Base-by-base conservation (phyloP, 2,329 filamentous ascomycete species). In the Ascosphaera acerosa region DNA sequence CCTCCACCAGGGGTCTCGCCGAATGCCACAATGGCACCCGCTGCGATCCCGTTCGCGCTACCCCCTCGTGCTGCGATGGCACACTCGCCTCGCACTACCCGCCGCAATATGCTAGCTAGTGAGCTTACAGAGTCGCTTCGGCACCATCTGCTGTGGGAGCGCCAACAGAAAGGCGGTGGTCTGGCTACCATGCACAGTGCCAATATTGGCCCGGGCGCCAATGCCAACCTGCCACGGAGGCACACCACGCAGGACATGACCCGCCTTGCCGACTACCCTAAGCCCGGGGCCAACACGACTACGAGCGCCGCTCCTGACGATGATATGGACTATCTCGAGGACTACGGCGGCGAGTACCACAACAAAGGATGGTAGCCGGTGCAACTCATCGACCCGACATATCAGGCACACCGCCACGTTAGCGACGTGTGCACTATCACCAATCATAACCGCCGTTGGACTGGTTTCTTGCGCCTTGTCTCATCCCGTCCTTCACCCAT, bases 121-220 rank as follows among this genome's bases (percentile, higher is more conserved):
- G 87, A 97, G 55, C 60, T 97, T 33, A 92, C 84, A 2, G 81
- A 91, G 49, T 90, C 80, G 15, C 69, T 97, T 3, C 70, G 87
- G 15, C 76, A 81, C 42, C 77, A 92, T 43, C 70, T 97, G 10
- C 65, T 94, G 10, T 90, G 80, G 76, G 87, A 97, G 51, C 74
- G 87, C 32, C 80, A 90, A 46, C 84, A 94, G 47, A 90, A 87
- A 63, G n/a, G n/a, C n/a, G n/a, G n/a, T n/a, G n/a, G n/a, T n/a
- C n/a, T n/a, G n/a, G n/a, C n/a, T n/a, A n/a, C n/a, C n/a, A n/a
- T n/a, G n/a, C n/a, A n/a, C n/a, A n/a, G n/a, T n/a, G n/a, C n/a
- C n/a, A n/a, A n/a, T n/a, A 80, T 78, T 35, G 75, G 76, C 19
- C 84, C 80, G 5, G 30, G 32, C n/a, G 77, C 73, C 43, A 82